Evolutionary conservation across 352 stramenopile genomes (phyloP), one percentile per base, ranked within the genome.

Genomic region (Phytophthora boehmeriae): DNA sequence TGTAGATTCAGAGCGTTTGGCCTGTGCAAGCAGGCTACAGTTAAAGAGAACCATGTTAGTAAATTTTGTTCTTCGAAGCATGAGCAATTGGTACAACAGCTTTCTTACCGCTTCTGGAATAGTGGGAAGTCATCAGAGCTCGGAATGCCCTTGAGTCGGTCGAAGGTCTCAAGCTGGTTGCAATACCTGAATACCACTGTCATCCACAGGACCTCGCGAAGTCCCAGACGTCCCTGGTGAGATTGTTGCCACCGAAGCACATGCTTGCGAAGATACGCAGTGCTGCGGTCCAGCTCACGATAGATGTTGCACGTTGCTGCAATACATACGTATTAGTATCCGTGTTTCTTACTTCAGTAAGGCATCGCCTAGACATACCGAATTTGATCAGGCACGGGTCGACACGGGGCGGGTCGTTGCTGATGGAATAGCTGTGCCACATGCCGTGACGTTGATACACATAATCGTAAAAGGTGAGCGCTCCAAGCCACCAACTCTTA

Each of bases 401-500:
- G 36, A 94, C 85, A 52, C 83, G 82, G 27, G 85, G 85, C 43
- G 73, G 58, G 50, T 83, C 82, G 45, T 87, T 86, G 47, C 75
- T 81, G 62, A 90, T 92, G 5, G 83, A 80, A 57, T 94, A 94
- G 62, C 83, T 89, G 59, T 94, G 83, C 83, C 85, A 92, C 85
- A 94, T 94, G 45, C 83, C 83, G 42, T 94, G 85, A 20, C 85
- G 85, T 54, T 94, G 85, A 59, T 92, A 94, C 38, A 92, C 81
- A 59, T 90, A 94, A 60, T 94, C 83, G 65, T 92, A 94, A 57
- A 90, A 92, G 30, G 85, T 85, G 16, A 94, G 63, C 11, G 85
- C 85, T 23, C 85, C 83, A 30, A 91, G 79, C 85, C 85, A 94
- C 85, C 85, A 94, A 58, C 85, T 94, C 59, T 90, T 93, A 65